Percentiles rank a stretch among this genome's conserved stretches.
phyloP scores from a whole-genome alignment of 768 basidiomycete species.

The Fomitopsis serialis region DNA sequence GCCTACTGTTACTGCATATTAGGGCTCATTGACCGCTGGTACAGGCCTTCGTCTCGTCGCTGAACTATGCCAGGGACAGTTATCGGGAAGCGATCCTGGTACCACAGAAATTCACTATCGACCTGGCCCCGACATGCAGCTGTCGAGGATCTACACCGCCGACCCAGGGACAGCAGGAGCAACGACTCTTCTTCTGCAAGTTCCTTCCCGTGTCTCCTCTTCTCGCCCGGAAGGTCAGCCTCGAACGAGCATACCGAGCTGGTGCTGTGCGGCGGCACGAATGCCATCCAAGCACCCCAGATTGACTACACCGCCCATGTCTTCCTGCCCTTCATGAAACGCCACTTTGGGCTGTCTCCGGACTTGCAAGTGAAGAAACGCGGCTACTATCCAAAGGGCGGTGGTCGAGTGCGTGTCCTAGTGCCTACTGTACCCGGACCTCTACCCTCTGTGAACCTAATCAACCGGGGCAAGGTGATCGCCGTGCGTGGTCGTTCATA shows the following conservation, averaged over 20 bases:
- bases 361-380: conserved; percentile 46
- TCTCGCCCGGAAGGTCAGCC: conserved; percentile 28
- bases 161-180: conserved; percentile 63
- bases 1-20: no score
- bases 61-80: conserved; percentile 49
- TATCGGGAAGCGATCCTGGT: conserved; percentile 47
- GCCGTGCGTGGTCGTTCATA: conserved; percentile 55
- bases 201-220: conserved; percentile 67
- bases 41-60: conserved; percentile 64
- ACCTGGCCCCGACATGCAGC: conserved; percentile 38
- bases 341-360: conserved; percentile 43
- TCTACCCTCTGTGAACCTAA: conserved; percentile 40
- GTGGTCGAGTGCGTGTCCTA: conserved; percentile 50
- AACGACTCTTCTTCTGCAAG: conserved; percentile 65
- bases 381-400: conserved; percentile 73
- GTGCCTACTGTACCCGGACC: conserved; percentile 33
- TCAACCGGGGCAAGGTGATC: conserved; percentile 50
- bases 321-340: conserved; percentile 62
- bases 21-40: neutral
- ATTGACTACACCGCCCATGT: conserved; percentile 66
- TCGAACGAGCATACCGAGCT: conserved; percentile 35
- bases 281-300: conserved; percentile 66
- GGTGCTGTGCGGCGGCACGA: conserved; percentile 64
- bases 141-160: conserved; percentile 36
- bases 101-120: conserved; percentile 51